Base-by-base conservation (phyloP, 2,329 filamentous ascomycete species). In the Colletotrichum chlorophyti region DNA sequence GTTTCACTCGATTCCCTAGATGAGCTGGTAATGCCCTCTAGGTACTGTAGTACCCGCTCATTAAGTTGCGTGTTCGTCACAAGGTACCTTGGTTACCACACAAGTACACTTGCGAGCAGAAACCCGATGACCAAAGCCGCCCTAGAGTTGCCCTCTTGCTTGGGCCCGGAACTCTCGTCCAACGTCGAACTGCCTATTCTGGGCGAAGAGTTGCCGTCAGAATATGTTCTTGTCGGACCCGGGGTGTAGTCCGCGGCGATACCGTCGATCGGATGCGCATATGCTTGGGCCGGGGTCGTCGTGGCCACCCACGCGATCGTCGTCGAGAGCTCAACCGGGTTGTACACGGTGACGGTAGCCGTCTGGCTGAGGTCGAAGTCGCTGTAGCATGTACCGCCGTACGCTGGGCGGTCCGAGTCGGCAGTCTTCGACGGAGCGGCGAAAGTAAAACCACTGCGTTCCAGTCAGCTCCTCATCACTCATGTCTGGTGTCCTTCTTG, bases 291-390 rank as follows among this genome's bases (percentile, higher is more conserved):
- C 8, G 55, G 55, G 12, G 51, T 59, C 14, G 55, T 59, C 5
- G 55, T 55, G 24, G 55, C 34, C 12, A 23, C 35, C 55, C 55
- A 59, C 4, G 29, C 37, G 43, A 59, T 59, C 6, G 55, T 59
- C 9, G 55, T 59, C 17, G 55, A 59, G 19, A 59, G 55, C 31
- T 49, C 43, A 8, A 31, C 12, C 17, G 19, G 14, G 51, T 59
- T 59, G 55, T 59, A 59, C 12, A 59, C 55, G 26, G 55, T 59
- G 37, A 59, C 55, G 43, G 51, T 55, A 31, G 51, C 55, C 17
- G 55, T 59, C 38, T 59, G 37, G 43, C 29, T 34, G 38, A 59
- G 42, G 3, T 55, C 38, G 15, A 59, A 59, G 51, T 59, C 45
- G 55, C 51, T 55, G 51, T 55, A 59, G 14, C 55, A 59, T 8